These are phyloP conservation scores for Trichocladium antarcticum DNA, from an alignment of 495 filamentous ascomycete species.

Conservation along the genomic window DNA sequence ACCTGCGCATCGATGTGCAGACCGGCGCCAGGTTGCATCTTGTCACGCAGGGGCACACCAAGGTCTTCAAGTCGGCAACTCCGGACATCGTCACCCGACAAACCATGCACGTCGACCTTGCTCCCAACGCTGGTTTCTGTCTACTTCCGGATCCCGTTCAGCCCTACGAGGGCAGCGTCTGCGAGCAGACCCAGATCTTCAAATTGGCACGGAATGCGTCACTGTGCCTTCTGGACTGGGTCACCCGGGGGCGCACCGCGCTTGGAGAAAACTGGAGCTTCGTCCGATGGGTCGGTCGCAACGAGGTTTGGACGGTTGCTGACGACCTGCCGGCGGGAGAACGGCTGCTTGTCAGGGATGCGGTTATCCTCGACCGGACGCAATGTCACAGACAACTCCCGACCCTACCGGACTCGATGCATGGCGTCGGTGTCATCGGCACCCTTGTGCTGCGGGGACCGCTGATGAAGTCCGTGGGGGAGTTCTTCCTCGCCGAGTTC, in stretches of 20 bases:
- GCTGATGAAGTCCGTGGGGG: constrained; percentile 50
- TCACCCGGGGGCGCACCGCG: constrained; percentile 73
- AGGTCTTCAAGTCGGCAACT: constrained; percentile 72
- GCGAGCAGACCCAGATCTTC: constrained; percentile 73
- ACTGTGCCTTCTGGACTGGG: constrained; percentile 85
- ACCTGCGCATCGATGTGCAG: constrained; percentile 57
- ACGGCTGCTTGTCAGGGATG: constrained; percentile 69
- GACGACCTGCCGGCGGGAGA: constrained; percentile 24
- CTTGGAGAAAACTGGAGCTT: constrained; percentile 88
- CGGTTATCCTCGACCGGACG: constrained; percentile 57
- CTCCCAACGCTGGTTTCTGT: constrained; percentile 56
- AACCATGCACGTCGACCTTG: constrained; percentile 50
- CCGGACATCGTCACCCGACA: constrained; percentile 55
- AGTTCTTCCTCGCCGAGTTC: constrained; percentile 69
- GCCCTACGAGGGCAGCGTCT: constrained; percentile 69
- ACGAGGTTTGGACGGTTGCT: constrained; percentile 62
- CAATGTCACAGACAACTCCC: constrained; percentile 26
- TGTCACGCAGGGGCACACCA: constrained; percentile 90
- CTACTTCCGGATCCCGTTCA: constrained; percentile 92
- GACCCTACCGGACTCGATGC: constrained; percentile 47
- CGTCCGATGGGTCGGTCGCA: constrained; percentile 61
- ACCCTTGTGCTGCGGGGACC: constrained; percentile 75
- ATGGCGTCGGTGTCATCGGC: constrained; percentile 57
- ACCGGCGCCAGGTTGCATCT: constrained; percentile 59
- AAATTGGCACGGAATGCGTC: constrained; percentile 47